Conservation (phyloP, 1,139 yeast genomes). For the Taiozyma sp. region DNA sequence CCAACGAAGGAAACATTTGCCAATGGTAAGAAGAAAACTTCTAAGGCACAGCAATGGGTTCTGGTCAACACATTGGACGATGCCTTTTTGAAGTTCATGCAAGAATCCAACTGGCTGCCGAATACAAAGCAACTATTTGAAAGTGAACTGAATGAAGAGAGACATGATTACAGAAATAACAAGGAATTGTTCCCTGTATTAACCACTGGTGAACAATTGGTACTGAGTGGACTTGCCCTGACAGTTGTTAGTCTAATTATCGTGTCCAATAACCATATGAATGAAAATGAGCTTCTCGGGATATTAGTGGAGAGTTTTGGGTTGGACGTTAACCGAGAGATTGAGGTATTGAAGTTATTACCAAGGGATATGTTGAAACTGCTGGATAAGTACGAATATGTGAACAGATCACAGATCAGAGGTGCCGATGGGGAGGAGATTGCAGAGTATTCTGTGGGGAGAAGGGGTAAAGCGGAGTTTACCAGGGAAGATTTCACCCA, state of each 20-base stretch:
- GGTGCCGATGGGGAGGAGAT: conserved; percentile 26
- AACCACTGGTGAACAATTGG: conserved; percentile 17
- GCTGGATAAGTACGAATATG: conserved; percentile 29
- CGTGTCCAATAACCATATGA: conserved; percentile 30
- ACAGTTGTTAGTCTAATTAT: conserved; percentile 28
- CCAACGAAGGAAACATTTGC: conserved; percentile 10
- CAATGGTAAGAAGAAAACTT: conserved; percentile 5
- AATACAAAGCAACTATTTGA: conserved; percentile 12
- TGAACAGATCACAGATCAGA: conserved; percentile 15
- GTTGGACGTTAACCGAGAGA: conserved; percentile 4
- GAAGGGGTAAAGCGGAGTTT: conserved; percentile 32
- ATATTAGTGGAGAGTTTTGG: conserved; percentile 26
- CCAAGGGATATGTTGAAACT: conserved; percentile 25
- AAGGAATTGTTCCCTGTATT: conserved; percentile 16
- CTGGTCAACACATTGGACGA: conserved; percentile 12
- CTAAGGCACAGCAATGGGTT: conserved; percentile 14
- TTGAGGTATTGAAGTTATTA: conserved; percentile 14
- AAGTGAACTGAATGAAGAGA: conserved; percentile 19
- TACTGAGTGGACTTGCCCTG: conserved; percentile 28
- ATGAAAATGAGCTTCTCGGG: conserved; percentile 29
- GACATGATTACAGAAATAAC: conserved; percentile 19
- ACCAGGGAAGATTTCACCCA: conserved; percentile 26
- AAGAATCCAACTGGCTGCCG: conserved; percentile 15
- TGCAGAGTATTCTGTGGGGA: conserved; percentile 32
- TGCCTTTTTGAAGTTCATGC: conserved; percentile 10